Evolutionary conservation across 2,329 filamentous ascomycete species (phyloP).

Genomic region (Pseudogymnoascus destructans): DNA sequence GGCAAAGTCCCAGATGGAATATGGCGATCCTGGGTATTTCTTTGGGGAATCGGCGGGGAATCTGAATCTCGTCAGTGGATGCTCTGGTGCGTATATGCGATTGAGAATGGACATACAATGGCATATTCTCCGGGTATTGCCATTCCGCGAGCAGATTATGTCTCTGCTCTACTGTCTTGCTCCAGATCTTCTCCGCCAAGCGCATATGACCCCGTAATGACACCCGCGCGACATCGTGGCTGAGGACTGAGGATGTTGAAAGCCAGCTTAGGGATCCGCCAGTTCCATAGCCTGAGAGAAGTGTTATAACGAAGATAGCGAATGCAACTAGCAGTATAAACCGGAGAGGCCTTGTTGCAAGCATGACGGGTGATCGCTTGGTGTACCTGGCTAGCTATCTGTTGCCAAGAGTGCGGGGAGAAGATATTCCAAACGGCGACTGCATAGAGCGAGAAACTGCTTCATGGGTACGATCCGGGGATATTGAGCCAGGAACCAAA

Average conservation of each 20-base stretch:
- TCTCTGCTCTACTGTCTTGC: slow-evolving; percentile 23
- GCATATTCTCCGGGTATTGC: slow-evolving; percentile 21
- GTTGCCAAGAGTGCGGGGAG: not conserved
- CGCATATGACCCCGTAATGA: not conserved
- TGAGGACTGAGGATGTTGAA: not conserved
- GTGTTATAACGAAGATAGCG: not conserved
- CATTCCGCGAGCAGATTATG: slow-evolving; percentile 20
- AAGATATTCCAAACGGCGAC: not conserved
- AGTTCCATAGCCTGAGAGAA: not conserved
- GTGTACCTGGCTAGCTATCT: not conserved
- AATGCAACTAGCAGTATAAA: not conserved
- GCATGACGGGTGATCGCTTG: not conserved
- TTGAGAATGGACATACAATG: slow-evolving; percentile 14
- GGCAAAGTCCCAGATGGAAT: slow-evolving; percentile 31
- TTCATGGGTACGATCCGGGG: not conserved
- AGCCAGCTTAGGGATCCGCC: not conserved
- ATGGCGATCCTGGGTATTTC: slow-evolving; percentile 22
- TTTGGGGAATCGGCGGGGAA: slow-evolving; percentile 17
- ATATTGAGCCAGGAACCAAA: not conserved
- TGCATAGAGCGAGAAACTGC: not conserved
- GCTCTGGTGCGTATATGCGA: not conserved
- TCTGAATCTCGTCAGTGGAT: slow-evolving; percentile 11
- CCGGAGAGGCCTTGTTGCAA: not conserved
- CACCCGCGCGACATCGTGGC: not conserved
- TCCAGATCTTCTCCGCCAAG: slow-evolving; percentile 21